These are phyloP conservation scores for Circinella minor DNA, from an alignment of 371 early-diverging fungal species.

Conservation along the genomic window DNA sequence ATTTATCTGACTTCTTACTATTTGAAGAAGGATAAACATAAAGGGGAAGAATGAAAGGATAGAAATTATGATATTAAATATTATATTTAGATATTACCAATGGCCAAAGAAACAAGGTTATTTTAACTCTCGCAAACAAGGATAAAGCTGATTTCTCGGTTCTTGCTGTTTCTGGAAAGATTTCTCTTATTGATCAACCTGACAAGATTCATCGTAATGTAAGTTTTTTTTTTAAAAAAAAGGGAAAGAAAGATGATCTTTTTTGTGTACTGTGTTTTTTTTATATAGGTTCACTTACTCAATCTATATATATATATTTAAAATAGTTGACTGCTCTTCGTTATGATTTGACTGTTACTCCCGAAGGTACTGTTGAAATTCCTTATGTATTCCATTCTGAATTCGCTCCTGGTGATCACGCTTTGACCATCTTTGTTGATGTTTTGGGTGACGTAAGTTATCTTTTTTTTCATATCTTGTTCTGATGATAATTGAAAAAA, in stretches of 20 bases:
- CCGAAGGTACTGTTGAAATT: conserved; percentile 38
- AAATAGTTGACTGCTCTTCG: conserved; percentile 45
- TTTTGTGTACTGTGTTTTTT: too few relatives aligned
- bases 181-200: conserved; percentile 36
- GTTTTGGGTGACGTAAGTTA: conserved; percentile 43
- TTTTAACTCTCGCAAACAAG: conserved; percentile 46
- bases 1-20: background rate
- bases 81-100: conserved; percentile 46
- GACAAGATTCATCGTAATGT: conserved; percentile 47
- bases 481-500: too few relatives aligned
- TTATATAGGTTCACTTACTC: too few relatives aligned
- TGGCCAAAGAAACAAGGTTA: conserved; percentile 52
- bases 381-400: conserved; percentile 54
- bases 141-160: conserved; percentile 42
- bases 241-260: too few relatives aligned
- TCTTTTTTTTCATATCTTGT: background rate
- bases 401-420: conserved; percentile 49
- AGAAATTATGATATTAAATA: conserved; percentile 33
- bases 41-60: background rate
- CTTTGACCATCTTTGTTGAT: conserved; percentile 48
- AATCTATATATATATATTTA: background rate
- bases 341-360: conserved; percentile 35
- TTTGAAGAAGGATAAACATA: too few relatives aligned
- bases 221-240: conserved; percentile 20
- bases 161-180: conserved; percentile 45